A percentile compares a stretch with the other conserved stretches of the same genome.
Evolutionary conservation across 768 basidiomycete genomes (phyloP).

Genomic region (Russula sp.): DNA sequence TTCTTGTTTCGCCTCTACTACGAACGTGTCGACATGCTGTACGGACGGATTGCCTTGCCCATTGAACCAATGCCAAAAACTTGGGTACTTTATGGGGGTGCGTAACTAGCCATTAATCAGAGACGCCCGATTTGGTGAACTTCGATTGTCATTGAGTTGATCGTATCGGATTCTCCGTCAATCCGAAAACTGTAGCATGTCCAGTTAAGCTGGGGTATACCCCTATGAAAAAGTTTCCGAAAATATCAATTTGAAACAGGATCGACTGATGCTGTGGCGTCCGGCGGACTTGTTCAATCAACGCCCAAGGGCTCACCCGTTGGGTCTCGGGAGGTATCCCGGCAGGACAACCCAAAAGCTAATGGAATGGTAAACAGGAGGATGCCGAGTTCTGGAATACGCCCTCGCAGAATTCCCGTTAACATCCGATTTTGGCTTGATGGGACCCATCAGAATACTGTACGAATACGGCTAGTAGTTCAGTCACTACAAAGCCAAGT

Average conservation of each 20-base stretch:
- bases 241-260: constrained; percentile 33
- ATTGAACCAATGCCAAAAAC: neutral
- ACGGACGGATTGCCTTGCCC: neutral
- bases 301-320: constrained; percentile 30
- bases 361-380: constrained; percentile 25
- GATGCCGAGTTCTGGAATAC: constrained; percentile 23
- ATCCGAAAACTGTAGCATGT: too few relatives aligned
- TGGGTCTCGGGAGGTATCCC: constrained; percentile 25
- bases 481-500: constrained; percentile 3
- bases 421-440: constrained; percentile 16
- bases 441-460: constrained; percentile 30
- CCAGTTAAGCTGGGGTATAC: too few relatives aligned
- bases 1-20: too few relatives aligned
- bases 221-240: constrained; percentile 32
- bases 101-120: constrained; percentile 5
- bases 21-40: too few relatives aligned
- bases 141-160: constrained; percentile 23
- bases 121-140: constrained; percentile 2
- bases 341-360: constrained; percentile 27
- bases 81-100: neutral
- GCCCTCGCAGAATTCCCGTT: constrained; percentile 24
- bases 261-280: constrained; percentile 28
- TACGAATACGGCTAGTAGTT: constrained; percentile 13
- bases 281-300: constrained; percentile 37
- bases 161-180: constrained; percentile 26